Evolutionary conservation across 768 basidiomycete species (phyloP).

Genomic region (Podaxis sp.): DNA sequence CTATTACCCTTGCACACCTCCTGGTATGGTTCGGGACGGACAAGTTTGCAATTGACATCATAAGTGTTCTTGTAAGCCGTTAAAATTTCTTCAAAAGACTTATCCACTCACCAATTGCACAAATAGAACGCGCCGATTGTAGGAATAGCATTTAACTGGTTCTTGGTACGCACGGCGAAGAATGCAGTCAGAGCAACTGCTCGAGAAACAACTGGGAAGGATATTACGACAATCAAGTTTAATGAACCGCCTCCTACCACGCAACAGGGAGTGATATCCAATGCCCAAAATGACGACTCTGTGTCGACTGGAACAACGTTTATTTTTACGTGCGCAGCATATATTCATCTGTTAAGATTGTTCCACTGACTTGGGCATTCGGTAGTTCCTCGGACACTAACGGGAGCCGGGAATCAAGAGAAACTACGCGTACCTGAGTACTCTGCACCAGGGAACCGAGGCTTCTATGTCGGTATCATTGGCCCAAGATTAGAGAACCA

Average conservation of each 20-base stretch:
- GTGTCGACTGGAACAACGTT: neutral
- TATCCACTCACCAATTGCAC: neutral
- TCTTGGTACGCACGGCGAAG: neutral
- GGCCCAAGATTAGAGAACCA: too few species aligned
- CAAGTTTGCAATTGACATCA: neutral
- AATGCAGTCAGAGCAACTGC: neutral
- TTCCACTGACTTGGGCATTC: neutral
- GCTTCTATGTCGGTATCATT: too few species aligned
- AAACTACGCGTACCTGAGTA: too few species aligned
- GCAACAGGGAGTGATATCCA: neutral
- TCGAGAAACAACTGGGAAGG: neutral
- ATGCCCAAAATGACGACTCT: neutral
- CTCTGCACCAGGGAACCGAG: too few species aligned
- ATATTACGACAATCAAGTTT: neutral
- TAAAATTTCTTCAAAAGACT: neutral
- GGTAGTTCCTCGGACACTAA: neutral
- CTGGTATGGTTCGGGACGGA: neutral
- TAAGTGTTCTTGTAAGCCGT: neutral
- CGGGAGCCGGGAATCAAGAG: neutral
- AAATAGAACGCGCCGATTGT: neutral
- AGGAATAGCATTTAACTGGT: slow-evolving; percentile 5
- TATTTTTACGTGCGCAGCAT: neutral
- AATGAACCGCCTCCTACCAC: neutral
- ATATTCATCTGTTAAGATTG: too few species aligned
- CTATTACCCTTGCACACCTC: slow-evolving; percentile 3